A percentile compares a stretch with the other conserved stretches of the same genome.
Conservation (phyloP, 1,284 basidiomycete genomes). For the Dichomitus squalens region DNA sequence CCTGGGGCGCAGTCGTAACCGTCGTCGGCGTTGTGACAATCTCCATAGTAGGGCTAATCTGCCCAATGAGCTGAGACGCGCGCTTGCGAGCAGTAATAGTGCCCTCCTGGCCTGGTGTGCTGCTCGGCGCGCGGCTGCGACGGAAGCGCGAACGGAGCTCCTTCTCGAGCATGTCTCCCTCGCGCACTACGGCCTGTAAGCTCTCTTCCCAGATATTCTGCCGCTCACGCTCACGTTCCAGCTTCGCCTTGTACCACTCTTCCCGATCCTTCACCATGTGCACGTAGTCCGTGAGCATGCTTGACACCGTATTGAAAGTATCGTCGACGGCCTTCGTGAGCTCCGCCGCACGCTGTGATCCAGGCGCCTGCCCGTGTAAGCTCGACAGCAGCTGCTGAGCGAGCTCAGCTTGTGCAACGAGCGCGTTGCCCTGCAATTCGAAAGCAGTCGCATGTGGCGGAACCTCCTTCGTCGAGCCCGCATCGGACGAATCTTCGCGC, state of each 20-base stretch:
- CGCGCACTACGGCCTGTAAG: conserved; percentile 81
- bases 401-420: conserved; percentile 81
- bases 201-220: conserved; percentile 93
- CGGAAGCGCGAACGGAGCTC: conserved; percentile 71
- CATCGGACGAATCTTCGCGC: conserved; percentile 46
- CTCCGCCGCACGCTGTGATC: conserved; percentile 44
- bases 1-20: neutral
- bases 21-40: conserved; percentile 13
- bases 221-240: conserved; percentile 73
- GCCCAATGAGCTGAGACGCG: conserved; percentile 26
- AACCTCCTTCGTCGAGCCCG: conserved; percentile 40
- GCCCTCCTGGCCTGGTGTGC: conserved; percentile 25
- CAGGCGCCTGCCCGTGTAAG: conserved; percentile 42
- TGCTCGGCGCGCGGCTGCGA: conserved; percentile 45
- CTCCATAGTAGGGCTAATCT: neutral
- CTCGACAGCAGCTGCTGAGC: conserved; percentile 68
- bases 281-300: conserved; percentile 70
- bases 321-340: conserved; percentile 64
- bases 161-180: conserved; percentile 85
- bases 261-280: conserved; percentile 83
- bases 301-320: conserved; percentile 60
- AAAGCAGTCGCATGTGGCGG: conserved; percentile 74
- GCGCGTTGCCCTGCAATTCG: conserved; percentile 76
- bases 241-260: conserved; percentile 68
- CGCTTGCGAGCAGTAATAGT: conserved; percentile 35